Percentiles rank a stretch among this genome's conserved stretches.
Conservation (phyloP, 192 early-diverging fungal genomes). For the Backusella tuberculispora region DNA sequence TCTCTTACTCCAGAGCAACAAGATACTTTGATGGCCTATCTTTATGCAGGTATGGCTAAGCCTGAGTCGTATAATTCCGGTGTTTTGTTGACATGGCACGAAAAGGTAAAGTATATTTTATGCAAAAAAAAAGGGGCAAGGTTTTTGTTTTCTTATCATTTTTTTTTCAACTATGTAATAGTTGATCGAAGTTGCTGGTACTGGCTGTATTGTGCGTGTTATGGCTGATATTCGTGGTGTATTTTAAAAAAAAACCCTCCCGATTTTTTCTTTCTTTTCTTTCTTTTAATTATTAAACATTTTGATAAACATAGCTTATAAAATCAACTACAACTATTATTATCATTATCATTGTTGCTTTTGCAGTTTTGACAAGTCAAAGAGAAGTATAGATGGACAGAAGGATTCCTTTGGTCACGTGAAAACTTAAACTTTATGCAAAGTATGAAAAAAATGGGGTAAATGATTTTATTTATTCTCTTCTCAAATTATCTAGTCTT, state of each 20-base stretch:
- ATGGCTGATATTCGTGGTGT: conserved; percentile 85
- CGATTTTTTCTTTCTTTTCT: background rate
- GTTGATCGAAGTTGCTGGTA: conserved; percentile 85
- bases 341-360: background rate
- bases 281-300: background rate
- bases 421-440: background rate
- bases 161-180: conserved; percentile 31
- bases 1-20: conserved; percentile 61
- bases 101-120: conserved; percentile 65
- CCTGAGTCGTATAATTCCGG: conserved; percentile 86
- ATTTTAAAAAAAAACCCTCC: conserved; percentile 31
- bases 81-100: conserved; percentile 90
- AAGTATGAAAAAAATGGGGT: background rate
- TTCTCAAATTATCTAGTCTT: conserved; percentile 84
- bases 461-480: conserved; percentile 58
- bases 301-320: too few relatives aligned
- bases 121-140: background rate
- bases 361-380: too few relatives aligned
- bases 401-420: background rate
- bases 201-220: conserved; percentile 91
- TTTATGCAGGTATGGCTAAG: conserved; percentile 87
- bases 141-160: conserved; percentile 23
- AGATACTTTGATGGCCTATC: conserved; percentile 89
- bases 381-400: too few relatives aligned
- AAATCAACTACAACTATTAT: background rate